Base-by-base conservation (phyloP, 2,329 filamentous ascomycete species). In the Cadophora luteo-olivacea region DNA sequence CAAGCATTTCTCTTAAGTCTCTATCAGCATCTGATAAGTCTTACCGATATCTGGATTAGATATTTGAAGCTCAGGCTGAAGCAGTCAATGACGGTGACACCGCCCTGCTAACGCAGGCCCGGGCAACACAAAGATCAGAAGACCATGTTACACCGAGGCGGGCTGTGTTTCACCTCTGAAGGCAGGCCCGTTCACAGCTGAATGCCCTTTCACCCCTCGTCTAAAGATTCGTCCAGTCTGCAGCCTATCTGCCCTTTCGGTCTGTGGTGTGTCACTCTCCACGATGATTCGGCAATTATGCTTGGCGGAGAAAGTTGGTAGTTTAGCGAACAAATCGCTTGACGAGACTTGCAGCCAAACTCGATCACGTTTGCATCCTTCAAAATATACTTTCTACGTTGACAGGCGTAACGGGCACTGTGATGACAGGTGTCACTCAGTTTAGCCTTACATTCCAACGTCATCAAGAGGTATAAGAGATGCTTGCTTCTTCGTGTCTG, bases 331-430 rank as follows among this genome's bases (percentile, higher is more conserved):
- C 52, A 55, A 55, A 55, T 55, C 52, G 29, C 52, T 55, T 33
- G 52, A 55, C 52, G 25, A 55, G 8, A 6, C 3, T 33, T 5
- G 4, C 29, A 33, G 29, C 52, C 12, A 55, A 33, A 32, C 11
- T 7, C 52, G 25, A 14, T 55, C 52, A 55, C 29, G 52, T 55
- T 33, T 14, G 16, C 25, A 55, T 55, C 52, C 52, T 55, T 55
- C 52, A 55, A 55, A 55, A 55, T 55, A 55, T 55, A 55, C 52
- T 55, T 55, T 55, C 52, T 55, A 3, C 16, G 11, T 22, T 22
- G 6, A 55, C 3, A 33, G 16, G 8, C 14, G 29, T 25, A 55
- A 55, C 25, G 52, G 52, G 52, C 25, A 25, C 24, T n/a, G 52
- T 7, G 25, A 55, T 19, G 52, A 33, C 25, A 55, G 52, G 25